Conservation (phyloP, 768 basidiomycete genomes). For the Naganishia vishniacii region DNA sequence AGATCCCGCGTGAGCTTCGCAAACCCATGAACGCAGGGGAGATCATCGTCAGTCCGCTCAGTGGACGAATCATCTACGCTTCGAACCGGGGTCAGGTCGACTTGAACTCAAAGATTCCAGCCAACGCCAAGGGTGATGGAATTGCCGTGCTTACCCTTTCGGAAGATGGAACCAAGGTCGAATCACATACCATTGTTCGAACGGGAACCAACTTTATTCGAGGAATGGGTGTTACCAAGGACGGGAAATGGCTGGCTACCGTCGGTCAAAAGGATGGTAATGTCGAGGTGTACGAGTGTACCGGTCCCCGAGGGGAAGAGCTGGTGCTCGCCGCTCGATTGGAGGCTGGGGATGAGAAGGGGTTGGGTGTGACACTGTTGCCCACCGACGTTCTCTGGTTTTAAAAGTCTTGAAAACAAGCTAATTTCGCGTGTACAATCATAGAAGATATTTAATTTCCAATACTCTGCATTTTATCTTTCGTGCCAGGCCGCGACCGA, state of each 20-base stretch:
- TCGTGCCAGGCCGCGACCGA: no score
- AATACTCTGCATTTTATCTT: no score
- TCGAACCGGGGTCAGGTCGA: constrained; percentile 44
- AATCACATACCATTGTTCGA: constrained; percentile 34
- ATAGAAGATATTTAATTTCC: neutral
- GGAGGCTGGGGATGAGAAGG: constrained; percentile 26
- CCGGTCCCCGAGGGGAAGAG: constrained; percentile 37
- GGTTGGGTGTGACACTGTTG: constrained; percentile 3
- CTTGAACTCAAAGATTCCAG: constrained; percentile 24
- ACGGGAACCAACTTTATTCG: constrained; percentile 41
- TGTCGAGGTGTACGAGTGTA: constrained; percentile 40
- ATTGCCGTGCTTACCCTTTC: constrained; percentile 40
- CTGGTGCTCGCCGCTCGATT: constrained; percentile 42
- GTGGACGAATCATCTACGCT: constrained; percentile 39
- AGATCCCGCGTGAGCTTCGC: constrained; percentile 33
- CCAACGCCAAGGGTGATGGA: constrained; percentile 40
- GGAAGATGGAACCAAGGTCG: constrained; percentile 33
- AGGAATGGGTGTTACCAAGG: constrained; percentile 40
- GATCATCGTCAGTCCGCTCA: constrained; percentile 34
- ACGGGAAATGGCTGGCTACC: constrained; percentile 43
- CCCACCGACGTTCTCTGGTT: constrained; percentile 25
- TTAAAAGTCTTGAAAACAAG: neutral
- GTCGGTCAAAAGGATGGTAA: constrained; percentile 44
- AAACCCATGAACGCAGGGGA: constrained; percentile 41
- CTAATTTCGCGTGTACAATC: neutral